Evolutionary conservation across 2,329 filamentous ascomycete species (phyloP), one percentile per base, ranked within the genome.

Genomic region (Capronia coronata): DNA sequence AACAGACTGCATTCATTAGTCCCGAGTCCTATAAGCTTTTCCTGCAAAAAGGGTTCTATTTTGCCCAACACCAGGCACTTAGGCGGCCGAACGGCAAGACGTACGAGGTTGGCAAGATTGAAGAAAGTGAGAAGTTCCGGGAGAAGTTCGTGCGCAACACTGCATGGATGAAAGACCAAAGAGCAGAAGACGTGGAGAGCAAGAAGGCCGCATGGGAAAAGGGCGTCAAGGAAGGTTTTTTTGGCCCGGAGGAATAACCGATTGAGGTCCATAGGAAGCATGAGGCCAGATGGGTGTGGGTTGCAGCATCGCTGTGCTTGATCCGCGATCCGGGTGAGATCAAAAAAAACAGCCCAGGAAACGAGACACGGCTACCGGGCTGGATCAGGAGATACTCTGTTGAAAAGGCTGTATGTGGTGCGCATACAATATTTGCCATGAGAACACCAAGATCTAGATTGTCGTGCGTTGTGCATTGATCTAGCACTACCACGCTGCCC

Each of bases 21-120:
- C 77, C 87, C 11, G 86, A 85, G 66, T 86, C 80, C 48, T 88
- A 84, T 64, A 86, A 87, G 68, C 84, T 91, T 62, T 74, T 86
- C n/a, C 78, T 83, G 1, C 75, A 75, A 23, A 86, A 83, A 16
- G 76, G 76, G 5, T 87, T 90, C 62, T 87, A 77, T 68, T 86
- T 62, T 22, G 62, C 66, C 25, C 62, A 66, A 41, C 52, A 59
- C 29, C 49, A 57, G 3, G 65, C 68, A 7, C 60, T 65, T 16
- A 65, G 61, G 45, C 68, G 65, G 55, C 1, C 41, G 2, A 34
- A n/a, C 54, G n/a, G 52, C 52, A 42, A 55, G 53, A 13, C 57
- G 56, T 58, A 62, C 55, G 39, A 57, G 61, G 40, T 14, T 10
- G 53, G 62, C 69, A 13, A 68, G 61, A 48, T 68, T 69, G 53